Percentiles rank a stretch among this genome's conserved stretches.
phyloP scores from a whole-genome alignment of 2,329 filamentous ascomycete species.

The Aureobasidium sp. region DNA sequence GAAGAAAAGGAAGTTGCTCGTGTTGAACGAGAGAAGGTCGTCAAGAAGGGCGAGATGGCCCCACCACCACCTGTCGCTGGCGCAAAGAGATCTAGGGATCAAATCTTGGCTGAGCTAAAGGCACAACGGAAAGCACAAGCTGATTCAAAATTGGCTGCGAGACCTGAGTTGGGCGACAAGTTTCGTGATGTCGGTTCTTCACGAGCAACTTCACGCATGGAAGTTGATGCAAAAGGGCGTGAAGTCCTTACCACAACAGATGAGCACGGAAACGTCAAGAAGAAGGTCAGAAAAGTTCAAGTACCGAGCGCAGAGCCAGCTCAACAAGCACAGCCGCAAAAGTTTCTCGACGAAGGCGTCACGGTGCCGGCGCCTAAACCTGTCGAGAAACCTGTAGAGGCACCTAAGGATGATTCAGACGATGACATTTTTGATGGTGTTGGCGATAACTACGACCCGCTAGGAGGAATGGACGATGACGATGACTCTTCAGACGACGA shows the following conservation, averaged over 20 bases:
- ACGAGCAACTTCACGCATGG: constrained; percentile 12
- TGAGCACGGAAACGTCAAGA: constrained; percentile 54
- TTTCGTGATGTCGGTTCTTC: constrained; percentile 46
- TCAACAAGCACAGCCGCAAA: constrained; percentile 23
- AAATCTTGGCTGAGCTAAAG: constrained; percentile 54
- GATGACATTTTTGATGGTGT: constrained; percentile 58
- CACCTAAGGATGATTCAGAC: constrained; percentile 32
- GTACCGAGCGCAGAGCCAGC: constrained; percentile 21
- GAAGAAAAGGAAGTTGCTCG: constrained; percentile 63
- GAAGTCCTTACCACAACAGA: constrained; percentile 55
- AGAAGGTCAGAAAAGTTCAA: constrained; percentile 51
- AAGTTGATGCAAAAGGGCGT: constrained; percentile 43
- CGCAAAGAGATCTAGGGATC: constrained; percentile 49
- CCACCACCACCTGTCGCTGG: constrained; percentile 36
- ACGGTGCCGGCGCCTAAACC: constrained; percentile 37
- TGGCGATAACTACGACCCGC: constrained; percentile 54
- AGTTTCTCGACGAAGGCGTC: constrained; percentile 27
- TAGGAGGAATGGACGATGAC: constrained; percentile 47
- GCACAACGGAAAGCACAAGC: constrained; percentile 44
- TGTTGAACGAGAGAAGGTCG: constrained; percentile 51
- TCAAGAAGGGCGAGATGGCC: constrained; percentile 47
- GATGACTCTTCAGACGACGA: constrained; percentile 28
- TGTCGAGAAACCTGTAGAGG: constrained; percentile 26
- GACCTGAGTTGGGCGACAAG: constrained; percentile 46
- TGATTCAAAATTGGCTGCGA: constrained; percentile 36